phyloP scores from a whole-genome alignment of 345 rosid genomes.

The Camelina hispida region DNA sequence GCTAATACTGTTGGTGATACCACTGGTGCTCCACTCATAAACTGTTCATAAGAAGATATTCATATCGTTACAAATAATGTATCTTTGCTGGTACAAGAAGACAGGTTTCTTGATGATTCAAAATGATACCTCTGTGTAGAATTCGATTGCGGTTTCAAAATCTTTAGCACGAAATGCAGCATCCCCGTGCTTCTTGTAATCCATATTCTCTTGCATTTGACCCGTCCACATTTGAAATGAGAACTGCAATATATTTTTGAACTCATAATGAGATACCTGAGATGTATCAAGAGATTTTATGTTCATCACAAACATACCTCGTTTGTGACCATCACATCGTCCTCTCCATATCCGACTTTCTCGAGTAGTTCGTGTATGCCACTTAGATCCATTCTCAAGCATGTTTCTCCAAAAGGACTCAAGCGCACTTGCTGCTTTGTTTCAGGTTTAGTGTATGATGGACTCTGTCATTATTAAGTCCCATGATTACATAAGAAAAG shows the following conservation, averaged over 20 bases:
- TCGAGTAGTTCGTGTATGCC: constrained; percentile 86
- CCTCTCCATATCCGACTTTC: constrained; percentile 90
- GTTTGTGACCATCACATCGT: constrained; percentile 83
- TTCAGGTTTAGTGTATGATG: constrained; percentile 56
- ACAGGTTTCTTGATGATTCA: constrained; percentile 16
- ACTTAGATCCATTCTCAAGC: constrained; percentile 82
- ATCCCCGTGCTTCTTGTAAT: constrained; percentile 92
- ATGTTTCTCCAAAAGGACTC: constrained; percentile 87
- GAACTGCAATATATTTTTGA: constrained; percentile 51
- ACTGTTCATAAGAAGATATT: constrained; percentile 46
- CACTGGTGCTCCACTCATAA: constrained; percentile 86
- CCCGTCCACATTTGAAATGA: constrained; percentile 99
- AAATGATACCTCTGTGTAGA: constrained; percentile 68
- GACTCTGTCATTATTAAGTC: constrained; percentile 55
- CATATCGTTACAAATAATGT: not conserved
- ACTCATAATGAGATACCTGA: not conserved
- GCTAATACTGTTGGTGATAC: constrained; percentile 88
- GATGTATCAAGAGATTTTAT: constrained; percentile 12
- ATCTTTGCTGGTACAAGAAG: not conserved
- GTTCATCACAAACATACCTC: constrained; percentile 57
- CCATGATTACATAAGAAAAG: constrained; percentile 24
- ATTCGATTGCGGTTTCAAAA: constrained; percentile 71
- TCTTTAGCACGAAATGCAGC: constrained; percentile 89
- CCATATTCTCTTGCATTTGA: constrained; percentile 91
- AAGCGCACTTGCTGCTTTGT: constrained; percentile 56